phyloP scores from a whole-genome alignment of 805 yeast species.

The Zygotorulaspora danielsina region DNA sequence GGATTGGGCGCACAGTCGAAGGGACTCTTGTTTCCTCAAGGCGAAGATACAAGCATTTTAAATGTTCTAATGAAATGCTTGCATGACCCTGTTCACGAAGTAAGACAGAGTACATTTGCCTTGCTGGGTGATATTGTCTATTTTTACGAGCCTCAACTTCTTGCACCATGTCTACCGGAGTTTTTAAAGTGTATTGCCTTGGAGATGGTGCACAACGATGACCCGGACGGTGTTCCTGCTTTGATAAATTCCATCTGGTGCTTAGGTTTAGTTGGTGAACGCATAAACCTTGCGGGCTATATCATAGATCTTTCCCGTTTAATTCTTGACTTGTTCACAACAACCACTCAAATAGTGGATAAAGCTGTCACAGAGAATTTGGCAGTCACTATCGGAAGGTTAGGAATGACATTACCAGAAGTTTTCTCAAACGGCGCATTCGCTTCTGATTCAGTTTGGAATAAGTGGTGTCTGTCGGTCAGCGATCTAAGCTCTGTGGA shows the following conservation, averaged over 20 bases:
- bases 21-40: slow-evolving; percentile 38
- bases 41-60: slow-evolving; percentile 44
- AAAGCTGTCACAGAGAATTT: slow-evolving; percentile 74
- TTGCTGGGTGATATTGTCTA: slow-evolving; percentile 83
- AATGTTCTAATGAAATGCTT: slow-evolving; percentile 63
- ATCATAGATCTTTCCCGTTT: slow-evolving; percentile 31
- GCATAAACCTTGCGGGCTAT: slow-evolving; percentile 36
- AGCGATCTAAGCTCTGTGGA: slow-evolving; percentile 67
- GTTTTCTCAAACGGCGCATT: slow-evolving; percentile 47
- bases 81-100: slow-evolving; percentile 75
- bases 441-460: slow-evolving; percentile 40
- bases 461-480: slow-evolving; percentile 70
- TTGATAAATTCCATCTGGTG: slow-evolving; percentile 83
- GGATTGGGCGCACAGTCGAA: slow-evolving; percentile 67
- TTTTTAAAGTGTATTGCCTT: slow-evolving; percentile 63
- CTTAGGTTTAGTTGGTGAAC: slow-evolving; percentile 76
- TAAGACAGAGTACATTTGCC: slow-evolving; percentile 90
- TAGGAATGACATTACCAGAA: slow-evolving; percentile 63
- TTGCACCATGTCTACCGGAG: slow-evolving; percentile 38
- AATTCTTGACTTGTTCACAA: slow-evolving; percentile 29
- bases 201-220: slow-evolving; percentile 51
- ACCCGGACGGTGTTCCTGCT: slow-evolving; percentile 33
- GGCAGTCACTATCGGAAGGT: slow-evolving; percentile 83
- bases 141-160: slow-evolving; percentile 40
- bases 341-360: slow-evolving; percentile 25